phyloP scores from a whole-genome alignment of 2,329 filamentous ascomycete species.

The Colletotrichum simmondsii region DNA sequence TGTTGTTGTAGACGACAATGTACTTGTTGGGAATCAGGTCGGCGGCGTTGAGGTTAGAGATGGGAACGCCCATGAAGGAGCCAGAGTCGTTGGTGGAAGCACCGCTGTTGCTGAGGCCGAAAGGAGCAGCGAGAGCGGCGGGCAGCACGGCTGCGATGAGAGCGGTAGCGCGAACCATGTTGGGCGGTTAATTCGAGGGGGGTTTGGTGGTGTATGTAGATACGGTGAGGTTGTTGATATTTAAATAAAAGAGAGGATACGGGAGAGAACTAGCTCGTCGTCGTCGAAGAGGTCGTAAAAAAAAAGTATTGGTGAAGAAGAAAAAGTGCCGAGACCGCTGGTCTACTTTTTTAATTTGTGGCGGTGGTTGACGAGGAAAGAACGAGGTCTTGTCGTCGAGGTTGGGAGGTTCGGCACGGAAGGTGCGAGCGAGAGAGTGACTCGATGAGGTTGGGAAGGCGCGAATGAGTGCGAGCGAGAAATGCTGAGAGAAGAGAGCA shows the following conservation, averaged over 20 bases:
- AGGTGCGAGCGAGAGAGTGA: slow-evolving; percentile 20
- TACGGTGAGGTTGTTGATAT: slow-evolving; percentile 14
- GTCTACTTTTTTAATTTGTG: slow-evolving; percentile 13
- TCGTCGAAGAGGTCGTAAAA: slow-evolving; percentile 20
- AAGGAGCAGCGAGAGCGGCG: slow-evolving; percentile 38
- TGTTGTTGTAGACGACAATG: slow-evolving; percentile 73
- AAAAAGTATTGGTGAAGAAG: slow-evolving; percentile 12
- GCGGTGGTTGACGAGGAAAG: slow-evolving; percentile 8
- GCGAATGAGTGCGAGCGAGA: slow-evolving; percentile 20
- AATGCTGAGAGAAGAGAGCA: slow-evolving; percentile 20
- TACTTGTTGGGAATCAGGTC: slow-evolving; percentile 67
- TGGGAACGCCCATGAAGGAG: slow-evolving; percentile 53
- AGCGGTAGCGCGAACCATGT: slow-evolving; percentile 39
- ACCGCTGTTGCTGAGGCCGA: slow-evolving; percentile 32
- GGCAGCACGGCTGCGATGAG: slow-evolving; percentile 38
- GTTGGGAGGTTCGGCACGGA: slow-evolving; percentile 1
- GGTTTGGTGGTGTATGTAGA: slow-evolving; percentile 1
- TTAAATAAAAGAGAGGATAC: slow-evolving; percentile 23
- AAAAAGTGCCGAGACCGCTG: slow-evolving; percentile 31
- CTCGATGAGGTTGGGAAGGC: slow-evolving; percentile 7
- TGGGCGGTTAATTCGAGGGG: slow-evolving; percentile 1
- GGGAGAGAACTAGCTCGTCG: slow-evolving; percentile 34
- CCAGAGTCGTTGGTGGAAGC: slow-evolving; percentile 38
- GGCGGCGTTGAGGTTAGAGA: slow-evolving; percentile 59
- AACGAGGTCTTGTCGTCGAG: slow-evolving; percentile 23